Base-by-base conservation (phyloP, 2,329 filamentous ascomycete genomes). In the Fusarium cyanostomum region DNA sequence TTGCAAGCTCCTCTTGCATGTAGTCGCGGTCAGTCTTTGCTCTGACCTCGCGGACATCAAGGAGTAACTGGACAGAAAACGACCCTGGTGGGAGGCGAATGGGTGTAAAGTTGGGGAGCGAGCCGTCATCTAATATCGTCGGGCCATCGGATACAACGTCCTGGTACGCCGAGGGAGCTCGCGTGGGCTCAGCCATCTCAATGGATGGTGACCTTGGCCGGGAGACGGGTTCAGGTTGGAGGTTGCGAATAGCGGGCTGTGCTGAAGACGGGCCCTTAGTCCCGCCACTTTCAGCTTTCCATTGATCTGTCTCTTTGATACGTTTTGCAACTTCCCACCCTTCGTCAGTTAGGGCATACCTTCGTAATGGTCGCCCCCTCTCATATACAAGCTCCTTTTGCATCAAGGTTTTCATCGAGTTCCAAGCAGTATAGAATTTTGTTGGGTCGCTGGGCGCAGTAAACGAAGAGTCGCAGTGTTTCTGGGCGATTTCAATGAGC, bases 391-490 rank as follows among this genome's bases (percentile, higher is more conserved):
- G 78, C 55, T 92, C 90, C 71, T 94, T 92, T 51, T 87, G 82
- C 6, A 88, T 67, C 28, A 95, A 77, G 0, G 89, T 92, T 72
- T 91, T 92, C 84, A 94, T 93, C 2, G 91, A 92, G 69, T 86
- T 90, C 91, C 91, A 95, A 0, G 92, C 92, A 0, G 91, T 94
- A 68, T 92, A 91, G 68, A 86, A 91, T 54, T 88, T 90, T 10
- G 82, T 88, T 1, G 89, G 80, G 51, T 92, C 89, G 35, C 79
- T 81, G 0, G 90, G 88, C 0, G 84, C 86, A 0, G 84, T 89
- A 68, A 92, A 93, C 0, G 90, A 93, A 2, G 88, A 78, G 71
- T 94, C 90, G 68, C 89, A 92, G 72, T 91, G 81, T 7, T 85
- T 85, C 69, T 94, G 89, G 1, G 91, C 90, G 11, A 83, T 78